Evolutionary conservation across 1,284 basidiomycete genomes (phyloP).

Genomic region (Apiotrichum veenhuisii): DNA sequence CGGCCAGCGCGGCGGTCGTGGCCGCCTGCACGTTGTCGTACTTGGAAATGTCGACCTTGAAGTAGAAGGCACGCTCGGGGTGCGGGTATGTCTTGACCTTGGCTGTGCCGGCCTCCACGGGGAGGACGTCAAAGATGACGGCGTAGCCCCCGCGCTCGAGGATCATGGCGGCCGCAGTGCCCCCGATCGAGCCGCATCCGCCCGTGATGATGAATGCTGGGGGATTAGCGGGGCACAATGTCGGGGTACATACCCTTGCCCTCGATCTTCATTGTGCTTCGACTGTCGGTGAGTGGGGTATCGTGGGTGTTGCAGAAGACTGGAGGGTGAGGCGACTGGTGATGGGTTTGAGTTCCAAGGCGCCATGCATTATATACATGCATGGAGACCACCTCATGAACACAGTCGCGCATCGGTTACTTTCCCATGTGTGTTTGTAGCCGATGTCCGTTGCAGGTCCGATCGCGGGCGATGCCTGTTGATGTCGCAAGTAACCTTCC

Average conservation of each 20-base stretch:
- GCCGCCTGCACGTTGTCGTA: conserved; percentile 10
- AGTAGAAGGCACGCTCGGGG: conserved; percentile 23
- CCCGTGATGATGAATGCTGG: conserved; percentile 30
- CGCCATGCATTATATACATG: not conserved
- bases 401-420: not conserved
- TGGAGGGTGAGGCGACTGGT: not conserved
- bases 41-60: conserved; percentile 22
- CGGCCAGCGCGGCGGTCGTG: conserved; percentile 11
- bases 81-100: conserved; percentile 18
- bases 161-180: conserved; percentile 19
- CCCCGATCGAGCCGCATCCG: conserved; percentile 28
- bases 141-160: conserved; percentile 23
- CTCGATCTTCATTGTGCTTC: conserved; percentile 17
- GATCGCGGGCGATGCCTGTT: too few species aligned
- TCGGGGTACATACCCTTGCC: conserved; percentile 4
- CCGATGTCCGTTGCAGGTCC: too few species aligned
- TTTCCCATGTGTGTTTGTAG: not conserved
- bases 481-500: too few species aligned
- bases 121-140: conserved; percentile 24
- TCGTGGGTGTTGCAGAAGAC: not conserved
- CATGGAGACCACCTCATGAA: not conserved
- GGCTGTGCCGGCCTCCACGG: conserved; percentile 15
- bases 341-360: not conserved
- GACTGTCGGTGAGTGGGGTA: not conserved
- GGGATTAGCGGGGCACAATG: not conserved